A percentile compares a stretch with the other conserved stretches of the same genome.
These are phyloP conservation scores for Parathielavia hyrcaniae DNA, from an alignment of 495 filamentous ascomycete genomes.

Conservation along the genomic window DNA sequence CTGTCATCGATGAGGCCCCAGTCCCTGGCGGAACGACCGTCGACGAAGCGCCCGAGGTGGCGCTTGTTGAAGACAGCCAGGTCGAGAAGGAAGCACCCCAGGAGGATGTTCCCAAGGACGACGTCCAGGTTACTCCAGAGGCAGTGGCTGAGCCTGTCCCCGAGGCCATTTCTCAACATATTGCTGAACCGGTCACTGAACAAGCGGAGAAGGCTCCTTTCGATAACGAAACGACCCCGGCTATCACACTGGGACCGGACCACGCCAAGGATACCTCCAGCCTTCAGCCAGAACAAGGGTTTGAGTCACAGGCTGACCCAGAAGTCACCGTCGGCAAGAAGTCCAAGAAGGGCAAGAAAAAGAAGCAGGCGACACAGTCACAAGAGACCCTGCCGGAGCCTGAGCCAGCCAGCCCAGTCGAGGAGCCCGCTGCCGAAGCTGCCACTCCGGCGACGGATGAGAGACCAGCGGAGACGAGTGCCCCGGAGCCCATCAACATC, in stretches of 20 bases:
- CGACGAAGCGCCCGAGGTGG: not conserved
- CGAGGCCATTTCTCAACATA: not conserved
- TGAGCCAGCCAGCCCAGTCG: not conserved
- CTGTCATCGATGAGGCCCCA: conserved; percentile 1
- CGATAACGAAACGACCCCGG: not conserved
- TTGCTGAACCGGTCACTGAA: conserved; percentile 5
- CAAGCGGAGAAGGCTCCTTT: not conserved
- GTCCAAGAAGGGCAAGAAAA: conserved; percentile 30
- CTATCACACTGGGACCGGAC: conserved; percentile 1
- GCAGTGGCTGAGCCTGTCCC: conserved; percentile 3
- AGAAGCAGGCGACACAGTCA: conserved; percentile 17
- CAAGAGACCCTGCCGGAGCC: conserved; percentile 2
- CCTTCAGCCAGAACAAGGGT: not conserved
- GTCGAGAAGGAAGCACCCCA: conserved; percentile 36
- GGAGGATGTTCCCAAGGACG: not conserved
- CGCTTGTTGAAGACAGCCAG: conserved; percentile 14
- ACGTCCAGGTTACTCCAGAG: not conserved
- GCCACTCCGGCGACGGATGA: not conserved
- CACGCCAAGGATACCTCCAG: not conserved
- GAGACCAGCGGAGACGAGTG: not conserved
- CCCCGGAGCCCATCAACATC: not conserved
- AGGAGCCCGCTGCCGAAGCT: conserved; percentile 1
- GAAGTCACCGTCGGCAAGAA: conserved; percentile 20
- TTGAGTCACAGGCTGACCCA: not conserved
- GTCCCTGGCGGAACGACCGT: not conserved